Conservation (phyloP, 1,284 basidiomycete genomes). For the Hemileia vastatrix region DNA sequence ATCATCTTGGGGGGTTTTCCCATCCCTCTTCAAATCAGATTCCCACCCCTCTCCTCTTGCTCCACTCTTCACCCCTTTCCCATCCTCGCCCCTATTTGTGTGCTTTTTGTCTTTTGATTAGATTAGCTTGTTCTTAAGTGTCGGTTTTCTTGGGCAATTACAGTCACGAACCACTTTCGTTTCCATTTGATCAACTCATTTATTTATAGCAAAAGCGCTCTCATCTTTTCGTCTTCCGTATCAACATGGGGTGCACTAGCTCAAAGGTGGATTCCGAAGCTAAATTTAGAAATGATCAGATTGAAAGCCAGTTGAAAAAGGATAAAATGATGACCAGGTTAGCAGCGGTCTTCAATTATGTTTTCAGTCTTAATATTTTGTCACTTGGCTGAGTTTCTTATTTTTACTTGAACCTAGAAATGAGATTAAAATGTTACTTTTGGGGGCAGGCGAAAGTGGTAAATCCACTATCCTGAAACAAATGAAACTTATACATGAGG, state of each 20-base stretch:
- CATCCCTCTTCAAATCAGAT: neutral
- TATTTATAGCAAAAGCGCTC: too few species aligned
- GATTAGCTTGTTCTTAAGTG: neutral
- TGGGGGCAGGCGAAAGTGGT: slow-evolving; percentile 42
- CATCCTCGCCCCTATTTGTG: neutral
- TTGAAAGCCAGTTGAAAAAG: slow-evolving; percentile 86
- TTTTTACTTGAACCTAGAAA: neutral
- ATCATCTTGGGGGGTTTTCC: too few species aligned
- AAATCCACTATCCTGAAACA: slow-evolving; percentile 43
- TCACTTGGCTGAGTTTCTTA: neutral
- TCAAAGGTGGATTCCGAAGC: slow-evolving; percentile 13
- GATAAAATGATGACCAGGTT: slow-evolving; percentile 76
- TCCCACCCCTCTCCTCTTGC: neutral
- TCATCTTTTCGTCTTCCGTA: too few species aligned
- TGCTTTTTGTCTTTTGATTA: neutral
- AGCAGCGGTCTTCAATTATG: neutral
- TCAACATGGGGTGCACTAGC: slow-evolving; percentile 10
- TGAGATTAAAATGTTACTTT: slow-evolving; percentile 36
- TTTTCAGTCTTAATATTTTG: neutral
- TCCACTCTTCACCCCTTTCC: neutral
- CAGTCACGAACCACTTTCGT: too few species aligned
- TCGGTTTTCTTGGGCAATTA: neutral
- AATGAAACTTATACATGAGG: slow-evolving; percentile 39
- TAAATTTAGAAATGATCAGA: slow-evolving; percentile 63
- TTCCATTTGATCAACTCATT: too few species aligned